Evolutionary conservation across 139 green algal genomes (phyloP).

Genomic region (Chlorella sorokiniana): DNA sequence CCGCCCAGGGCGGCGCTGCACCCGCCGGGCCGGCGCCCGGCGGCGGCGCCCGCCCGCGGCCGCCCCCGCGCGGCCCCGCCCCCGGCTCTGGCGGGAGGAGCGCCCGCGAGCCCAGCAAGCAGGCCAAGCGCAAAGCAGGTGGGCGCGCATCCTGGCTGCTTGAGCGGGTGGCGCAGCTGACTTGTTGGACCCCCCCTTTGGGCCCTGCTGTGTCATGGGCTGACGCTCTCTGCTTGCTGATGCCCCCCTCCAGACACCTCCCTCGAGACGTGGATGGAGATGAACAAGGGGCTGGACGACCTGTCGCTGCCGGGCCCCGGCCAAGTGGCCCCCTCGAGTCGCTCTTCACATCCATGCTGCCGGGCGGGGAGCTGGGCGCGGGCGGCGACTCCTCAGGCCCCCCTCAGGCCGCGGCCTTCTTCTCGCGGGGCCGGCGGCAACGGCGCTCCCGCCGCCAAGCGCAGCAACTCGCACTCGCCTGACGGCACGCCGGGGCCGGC

Average conservation of each 20-base stretch:
- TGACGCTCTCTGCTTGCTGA: not conserved
- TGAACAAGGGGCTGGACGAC: slow-evolving; percentile 44
- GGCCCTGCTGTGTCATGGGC: too few species aligned
- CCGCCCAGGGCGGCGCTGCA: not conserved
- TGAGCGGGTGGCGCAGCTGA: not conserved
- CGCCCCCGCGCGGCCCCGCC: not conserved
- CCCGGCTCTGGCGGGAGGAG: not conserved
- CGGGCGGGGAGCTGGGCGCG: not conserved
- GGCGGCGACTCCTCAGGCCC: not conserved
- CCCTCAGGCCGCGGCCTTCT: not conserved
- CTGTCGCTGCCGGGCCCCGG: slow-evolving; percentile 26
- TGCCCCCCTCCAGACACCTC: slow-evolving; percentile 34
- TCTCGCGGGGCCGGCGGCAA: not conserved
- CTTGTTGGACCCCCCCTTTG: too few species aligned
- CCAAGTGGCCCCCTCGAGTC: slow-evolving; percentile 15
- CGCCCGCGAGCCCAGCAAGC: not conserved
- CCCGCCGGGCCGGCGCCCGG: not conserved
- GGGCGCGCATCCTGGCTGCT: not conserved
- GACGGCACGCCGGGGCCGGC: not conserved
- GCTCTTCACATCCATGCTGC: slow-evolving; percentile 35
- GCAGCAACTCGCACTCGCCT: not conserved
- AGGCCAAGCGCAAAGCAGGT: slow-evolving; percentile 33
- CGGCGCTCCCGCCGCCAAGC: not conserved
- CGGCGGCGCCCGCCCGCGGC: too few species aligned
- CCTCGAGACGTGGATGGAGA: slow-evolving; percentile 47